These are phyloP conservation scores for Mortierella sp. DNA, from an alignment of 371 early-diverging fungal genomes.

Conservation along the genomic window DNA sequence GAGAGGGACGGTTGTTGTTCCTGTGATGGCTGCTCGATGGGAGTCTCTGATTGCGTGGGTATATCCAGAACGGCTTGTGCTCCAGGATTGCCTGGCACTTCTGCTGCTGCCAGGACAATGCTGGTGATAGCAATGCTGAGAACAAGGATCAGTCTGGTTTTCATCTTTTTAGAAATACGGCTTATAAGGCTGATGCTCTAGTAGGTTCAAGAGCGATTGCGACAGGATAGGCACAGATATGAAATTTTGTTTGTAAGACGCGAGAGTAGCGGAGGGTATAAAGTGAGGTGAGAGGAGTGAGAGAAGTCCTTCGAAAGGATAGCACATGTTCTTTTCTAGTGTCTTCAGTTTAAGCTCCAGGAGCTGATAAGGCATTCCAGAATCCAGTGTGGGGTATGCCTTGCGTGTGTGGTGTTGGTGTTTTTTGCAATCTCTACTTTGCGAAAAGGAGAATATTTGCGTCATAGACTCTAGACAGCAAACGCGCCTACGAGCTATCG, in stretches of 20 bases:
- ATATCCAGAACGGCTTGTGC: constrained; percentile 2
- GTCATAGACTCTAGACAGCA: too few relatives aligned
- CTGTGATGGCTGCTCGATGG: neutral
- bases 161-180: constrained; percentile 10
- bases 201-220: neutral
- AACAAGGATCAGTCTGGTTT: constrained; percentile 20
- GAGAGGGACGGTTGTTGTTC: too few relatives aligned
- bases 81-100: neutral
- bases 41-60: neutral
- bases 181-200: neutral
- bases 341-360: neutral
- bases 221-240: too few relatives aligned
- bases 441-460: too few relatives aligned
- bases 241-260: too few relatives aligned
- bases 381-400: neutral
- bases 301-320: too few relatives aligned
- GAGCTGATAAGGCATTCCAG: neutral
- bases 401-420: too few relatives aligned
- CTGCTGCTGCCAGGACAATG: constrained; percentile 12
- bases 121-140: constrained; percentile 36
- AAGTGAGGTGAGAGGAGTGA: neutral
- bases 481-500: too few relatives aligned
- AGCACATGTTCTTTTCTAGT: too few relatives aligned
- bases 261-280: neutral
- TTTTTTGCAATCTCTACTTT: too few relatives aligned